phyloP scores from a whole-genome alignment of 2,329 filamentous ascomycete genomes.

The Hymenoscyphus salicellus region DNA sequence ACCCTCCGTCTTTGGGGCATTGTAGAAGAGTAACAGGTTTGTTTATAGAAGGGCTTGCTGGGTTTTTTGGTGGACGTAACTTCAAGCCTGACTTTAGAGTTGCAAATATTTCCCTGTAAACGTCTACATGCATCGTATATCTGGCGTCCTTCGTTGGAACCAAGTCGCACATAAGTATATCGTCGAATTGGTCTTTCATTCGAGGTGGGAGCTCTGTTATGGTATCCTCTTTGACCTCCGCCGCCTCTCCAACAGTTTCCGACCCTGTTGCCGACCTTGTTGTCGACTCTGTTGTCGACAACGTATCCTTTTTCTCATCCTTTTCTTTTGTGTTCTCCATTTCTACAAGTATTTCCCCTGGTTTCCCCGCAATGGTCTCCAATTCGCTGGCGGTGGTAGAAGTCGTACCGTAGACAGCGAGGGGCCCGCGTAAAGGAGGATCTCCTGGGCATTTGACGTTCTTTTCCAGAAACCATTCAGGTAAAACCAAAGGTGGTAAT shows the following conservation, averaged over 20 bases:
- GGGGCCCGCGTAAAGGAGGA: conserved; percentile 17
- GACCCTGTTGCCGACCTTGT: background rate
- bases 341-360: conserved; percentile 3
- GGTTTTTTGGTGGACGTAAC: conserved; percentile 40
- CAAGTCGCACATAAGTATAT: conserved; percentile 14
- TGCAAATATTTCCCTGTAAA: conserved; percentile 42
- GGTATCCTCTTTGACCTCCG: background rate
- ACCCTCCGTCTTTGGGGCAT: conserved; percentile 55
- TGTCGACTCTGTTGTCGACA: background rate
- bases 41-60: conserved; percentile 40
- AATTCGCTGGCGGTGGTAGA: background rate
- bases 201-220: background rate
- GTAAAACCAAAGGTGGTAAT: conserved; percentile 53
- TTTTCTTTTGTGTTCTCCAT: conserved; percentile 2
- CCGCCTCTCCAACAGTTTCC: background rate
- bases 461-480: conserved; percentile 53
- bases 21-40: conserved; percentile 58
- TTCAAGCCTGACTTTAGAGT: conserved; percentile 50
- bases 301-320: background rate
- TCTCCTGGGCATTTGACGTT: conserved; percentile 42
- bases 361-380: background rate
- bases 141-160: conserved; percentile 22
- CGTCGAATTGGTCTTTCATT: background rate
- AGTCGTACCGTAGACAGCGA: conserved; percentile 22
- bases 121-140: conserved; percentile 32